A percentile compares a stretch with the other conserved stretches of the same genome.
phyloP scores from a whole-genome alignment of 108 stramenopile species.

The Cylindrotheca fusiformis region DNA sequence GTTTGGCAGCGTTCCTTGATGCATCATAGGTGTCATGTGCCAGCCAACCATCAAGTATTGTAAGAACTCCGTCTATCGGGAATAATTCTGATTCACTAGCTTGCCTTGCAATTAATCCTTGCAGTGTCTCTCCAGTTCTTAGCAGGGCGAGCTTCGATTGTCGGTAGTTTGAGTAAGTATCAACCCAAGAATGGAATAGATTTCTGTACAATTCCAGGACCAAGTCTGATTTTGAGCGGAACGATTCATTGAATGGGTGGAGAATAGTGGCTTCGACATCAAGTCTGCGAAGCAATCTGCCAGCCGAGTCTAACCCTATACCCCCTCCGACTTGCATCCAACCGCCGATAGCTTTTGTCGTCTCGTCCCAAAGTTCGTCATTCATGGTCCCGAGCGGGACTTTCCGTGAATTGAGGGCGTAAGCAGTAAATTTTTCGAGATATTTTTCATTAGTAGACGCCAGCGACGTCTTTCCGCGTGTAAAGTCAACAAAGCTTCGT shows the following conservation, averaged over 20 bases:
- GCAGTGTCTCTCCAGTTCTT: slow-evolving; percentile 5
- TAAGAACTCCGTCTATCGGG: slow-evolving; percentile 14
- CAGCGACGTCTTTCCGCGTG: not conserved
- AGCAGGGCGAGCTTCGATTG: slow-evolving; percentile 11
- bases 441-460: slow-evolving; percentile 5
- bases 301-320: slow-evolving; percentile 12
- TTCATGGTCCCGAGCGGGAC: slow-evolving; percentile 26
- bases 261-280: slow-evolving; percentile 7
- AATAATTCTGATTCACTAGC: not conserved
- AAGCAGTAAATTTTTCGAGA: slow-evolving; percentile 19
- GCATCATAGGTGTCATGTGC: not conserved
- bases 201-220: slow-evolving; percentile 4
- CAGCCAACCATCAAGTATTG: slow-evolving; percentile 16
- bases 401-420: slow-evolving; percentile 11
- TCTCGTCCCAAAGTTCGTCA: slow-evolving; percentile 19
- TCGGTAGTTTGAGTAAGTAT: slow-evolving; percentile 1
- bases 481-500: not conserved
- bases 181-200: slow-evolving; percentile 19
- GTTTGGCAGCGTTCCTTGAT: slow-evolving; percentile 4
- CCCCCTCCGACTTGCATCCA: slow-evolving; percentile 18
- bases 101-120: not conserved
- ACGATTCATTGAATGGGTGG: not conserved
- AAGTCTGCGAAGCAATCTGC: slow-evolving; percentile 14
- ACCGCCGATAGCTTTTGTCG: slow-evolving; percentile 10
- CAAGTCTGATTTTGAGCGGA: not conserved